These are phyloP conservation scores for Fusarium sp. DNA, from an alignment of 2,329 filamentous ascomycete genomes.

Conservation along the genomic window DNA sequence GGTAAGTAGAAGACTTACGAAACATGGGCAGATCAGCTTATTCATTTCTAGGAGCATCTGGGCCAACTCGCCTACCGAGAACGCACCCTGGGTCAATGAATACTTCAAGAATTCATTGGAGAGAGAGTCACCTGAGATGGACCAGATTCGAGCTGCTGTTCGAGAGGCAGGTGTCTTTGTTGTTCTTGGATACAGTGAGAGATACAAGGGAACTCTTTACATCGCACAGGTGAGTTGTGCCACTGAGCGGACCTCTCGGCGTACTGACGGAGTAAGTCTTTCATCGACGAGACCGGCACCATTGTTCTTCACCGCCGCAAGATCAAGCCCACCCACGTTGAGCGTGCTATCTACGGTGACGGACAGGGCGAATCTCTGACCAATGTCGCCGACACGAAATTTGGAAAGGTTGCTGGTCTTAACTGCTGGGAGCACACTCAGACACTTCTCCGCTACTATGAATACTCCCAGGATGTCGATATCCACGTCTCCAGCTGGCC, in stretches of 20 bases:
- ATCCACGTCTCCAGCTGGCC: conserved; percentile 62
- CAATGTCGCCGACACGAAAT: conserved; percentile 49
- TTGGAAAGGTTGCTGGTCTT: conserved; percentile 54
- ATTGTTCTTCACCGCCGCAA: conserved; percentile 56
- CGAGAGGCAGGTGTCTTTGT: conserved; percentile 56
- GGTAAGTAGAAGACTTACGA: conserved; percentile 45
- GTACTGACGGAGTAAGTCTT: conserved; percentile 39
- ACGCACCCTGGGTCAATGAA: conserved; percentile 52
- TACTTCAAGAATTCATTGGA: conserved; percentile 58
- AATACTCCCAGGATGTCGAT: conserved; percentile 53
- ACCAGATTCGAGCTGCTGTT: conserved; percentile 55
- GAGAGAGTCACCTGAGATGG: conserved; percentile 54
- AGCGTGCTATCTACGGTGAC: conserved; percentile 60
- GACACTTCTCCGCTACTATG: conserved; percentile 58
- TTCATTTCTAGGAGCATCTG: conserved; percentile 42
- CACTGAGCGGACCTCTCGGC: rapidly evolving
- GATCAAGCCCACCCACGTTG: conserved; percentile 63
- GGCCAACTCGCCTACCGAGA: conserved; percentile 41
- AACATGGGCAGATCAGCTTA: conserved; percentile 10
- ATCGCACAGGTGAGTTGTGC: conserved; percentile 45
- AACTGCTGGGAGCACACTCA: conserved; percentile 62
- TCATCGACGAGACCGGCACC: conserved; percentile 53
- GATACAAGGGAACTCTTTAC: conserved; percentile 50
- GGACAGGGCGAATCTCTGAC: conserved; percentile 50
- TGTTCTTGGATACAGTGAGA: conserved; percentile 55